phyloP scores from a whole-genome alignment of 176 grass and related monocot species.

The Aegilops speltoides region DNA sequence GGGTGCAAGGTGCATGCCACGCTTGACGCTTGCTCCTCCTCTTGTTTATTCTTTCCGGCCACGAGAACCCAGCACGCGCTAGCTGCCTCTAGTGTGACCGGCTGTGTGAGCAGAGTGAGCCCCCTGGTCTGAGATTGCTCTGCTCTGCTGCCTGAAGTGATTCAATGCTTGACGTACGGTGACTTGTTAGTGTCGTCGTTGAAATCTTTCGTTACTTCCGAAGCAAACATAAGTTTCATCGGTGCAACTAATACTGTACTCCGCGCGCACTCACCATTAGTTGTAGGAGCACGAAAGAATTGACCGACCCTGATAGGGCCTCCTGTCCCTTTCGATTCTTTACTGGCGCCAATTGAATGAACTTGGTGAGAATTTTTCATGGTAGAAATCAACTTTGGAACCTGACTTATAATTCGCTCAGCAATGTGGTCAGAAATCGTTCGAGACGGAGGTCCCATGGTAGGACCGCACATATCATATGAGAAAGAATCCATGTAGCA shows the following conservation, averaged over 20 bases:
- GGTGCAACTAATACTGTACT: slow-evolving; percentile 17
- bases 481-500: neutral
- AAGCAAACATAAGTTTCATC: slow-evolving; percentile 26
- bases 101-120: neutral
- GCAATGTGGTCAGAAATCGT: neutral
- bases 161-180: neutral
- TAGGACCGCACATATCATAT: too few relatives aligned
- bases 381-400: neutral
- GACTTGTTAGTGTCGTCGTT: neutral
- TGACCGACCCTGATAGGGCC: neutral
- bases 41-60: neutral
- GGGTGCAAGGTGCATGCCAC: slow-evolving; percentile 66
- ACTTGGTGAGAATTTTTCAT: neutral
- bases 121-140: too few relatives aligned
- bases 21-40: neutral
- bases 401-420: neutral
- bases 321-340: slow-evolving; percentile 4
- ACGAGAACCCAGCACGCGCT: slow-evolving; percentile 10
- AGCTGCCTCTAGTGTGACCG: neutral
- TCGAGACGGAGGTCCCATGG: neutral
- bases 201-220: slow-evolving; percentile 23
- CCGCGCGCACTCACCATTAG: slow-evolving; percentile 15
- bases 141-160: neutral
- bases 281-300: neutral
- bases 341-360: neutral